Evolutionary conservation across 345 rosid species (phyloP).

Genomic region (Fremontodendron californicum): DNA sequence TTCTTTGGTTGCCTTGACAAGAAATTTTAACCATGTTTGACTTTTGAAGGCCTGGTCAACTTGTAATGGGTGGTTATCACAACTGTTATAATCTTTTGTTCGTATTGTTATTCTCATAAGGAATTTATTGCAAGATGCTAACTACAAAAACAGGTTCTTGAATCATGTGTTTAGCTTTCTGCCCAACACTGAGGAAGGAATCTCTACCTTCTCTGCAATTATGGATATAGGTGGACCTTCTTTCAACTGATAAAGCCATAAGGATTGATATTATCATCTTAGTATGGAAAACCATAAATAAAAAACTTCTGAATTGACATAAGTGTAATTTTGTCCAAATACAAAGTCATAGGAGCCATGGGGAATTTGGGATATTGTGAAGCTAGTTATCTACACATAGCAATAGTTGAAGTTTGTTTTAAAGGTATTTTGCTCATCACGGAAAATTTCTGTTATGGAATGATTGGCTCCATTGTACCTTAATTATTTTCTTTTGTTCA

Average conservation of each 20-base stretch:
- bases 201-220: background rate
- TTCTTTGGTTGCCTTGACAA: background rate
- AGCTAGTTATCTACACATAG: background rate
- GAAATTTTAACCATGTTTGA: background rate
- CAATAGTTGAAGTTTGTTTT: background rate
- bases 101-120: background rate
- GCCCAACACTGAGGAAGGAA: background rate
- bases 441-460: background rate
- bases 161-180: background rate
- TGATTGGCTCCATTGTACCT: background rate
- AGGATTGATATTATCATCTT: background rate
- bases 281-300: background rate
- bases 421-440: background rate
- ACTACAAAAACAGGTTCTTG: too few relatives aligned
- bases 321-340: background rate
- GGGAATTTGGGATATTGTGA: background rate
- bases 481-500: background rate
- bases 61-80: background rate
- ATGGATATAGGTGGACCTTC: background rate
- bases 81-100: background rate
- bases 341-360: background rate
- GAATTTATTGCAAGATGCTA: background rate
- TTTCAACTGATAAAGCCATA: background rate
- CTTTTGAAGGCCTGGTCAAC: background rate
- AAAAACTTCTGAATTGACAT: background rate